These are phyloP conservation scores for Anisogramma anomala DNA, from an alignment of 2,329 filamentous ascomycete species.

Conservation along the genomic window DNA sequence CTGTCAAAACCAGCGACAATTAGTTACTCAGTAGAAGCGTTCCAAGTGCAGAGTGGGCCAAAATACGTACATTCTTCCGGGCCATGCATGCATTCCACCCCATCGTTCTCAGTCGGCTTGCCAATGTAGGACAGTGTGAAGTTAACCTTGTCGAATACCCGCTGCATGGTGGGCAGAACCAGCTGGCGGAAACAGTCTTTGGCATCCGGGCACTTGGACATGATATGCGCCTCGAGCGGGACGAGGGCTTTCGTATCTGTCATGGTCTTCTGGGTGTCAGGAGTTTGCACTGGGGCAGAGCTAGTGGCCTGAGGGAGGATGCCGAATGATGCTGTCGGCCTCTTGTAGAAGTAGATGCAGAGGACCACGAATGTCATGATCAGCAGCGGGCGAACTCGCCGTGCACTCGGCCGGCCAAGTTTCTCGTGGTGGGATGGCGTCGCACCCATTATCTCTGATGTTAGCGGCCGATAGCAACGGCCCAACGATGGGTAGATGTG, in stretches of 20 bases:
- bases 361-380: conserved; percentile 8
- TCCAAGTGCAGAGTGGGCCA: not conserved
- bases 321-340: conserved; percentile 6
- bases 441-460: no score
- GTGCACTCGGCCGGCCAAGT: conserved; percentile 1
- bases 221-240: conserved; percentile 86
- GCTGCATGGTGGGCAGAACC: conserved; percentile 77
- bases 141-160: conserved; percentile 71
- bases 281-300: not conserved
- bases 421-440: no score
- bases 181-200: conserved; percentile 70
- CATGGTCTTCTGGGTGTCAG: not conserved
- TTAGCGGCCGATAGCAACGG: no score
- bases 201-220: conserved; percentile 94
- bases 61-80: conserved; percentile 56
- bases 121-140: conserved; percentile 89
- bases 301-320: conserved; percentile 12
- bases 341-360: conserved; percentile 11
- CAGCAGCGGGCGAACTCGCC: conserved; percentile 10
- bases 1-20: conserved; percentile 16
- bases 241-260: conserved; percentile 34
- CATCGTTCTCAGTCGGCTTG: conserved; percentile 64
- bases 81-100: conserved; percentile 80
- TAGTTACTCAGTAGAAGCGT: not conserved
- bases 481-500: no score